These are phyloP conservation scores for Centella asiatica DNA, from an alignment of 129 eudicot species.

Conservation along the genomic window DNA sequence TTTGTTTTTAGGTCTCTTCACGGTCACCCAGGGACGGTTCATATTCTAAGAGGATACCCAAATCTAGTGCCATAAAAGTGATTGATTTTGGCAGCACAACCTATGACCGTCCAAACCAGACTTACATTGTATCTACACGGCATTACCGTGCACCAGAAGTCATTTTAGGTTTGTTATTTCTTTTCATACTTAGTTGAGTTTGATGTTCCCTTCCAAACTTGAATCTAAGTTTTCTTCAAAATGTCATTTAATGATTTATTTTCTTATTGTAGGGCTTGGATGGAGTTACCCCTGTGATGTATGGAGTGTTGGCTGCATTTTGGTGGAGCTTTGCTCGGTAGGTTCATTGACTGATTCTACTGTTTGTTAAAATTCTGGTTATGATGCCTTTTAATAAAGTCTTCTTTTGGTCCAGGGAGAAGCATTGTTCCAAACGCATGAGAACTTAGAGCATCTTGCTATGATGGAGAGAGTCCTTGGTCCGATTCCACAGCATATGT, in stretches of 20 bases:
- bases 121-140: conserved; percentile 36
- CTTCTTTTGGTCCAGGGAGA: conserved; percentile 23
- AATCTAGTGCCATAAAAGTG: conserved; percentile 36
- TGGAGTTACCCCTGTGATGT: conserved; percentile 44
- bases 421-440: conserved; percentile 46
- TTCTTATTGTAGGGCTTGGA: conserved; percentile 27
- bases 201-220: no score
- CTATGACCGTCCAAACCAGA: conserved; percentile 24
- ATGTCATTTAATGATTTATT: no score
- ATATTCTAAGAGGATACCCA: conserved; percentile 26
- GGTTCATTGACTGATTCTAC: not conserved
- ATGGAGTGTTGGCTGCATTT: conserved; percentile 40
- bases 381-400: no score
- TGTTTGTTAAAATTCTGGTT: no score
- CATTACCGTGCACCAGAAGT: conserved; percentile 48
- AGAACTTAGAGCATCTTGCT: conserved; percentile 44
- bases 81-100: conserved; percentile 49
- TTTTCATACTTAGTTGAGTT: not conserved
- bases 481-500: conserved; percentile 34
- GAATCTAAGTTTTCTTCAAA: no score
- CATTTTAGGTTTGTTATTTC: conserved; percentile 27
- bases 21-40: conserved; percentile 21
- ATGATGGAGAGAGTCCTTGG: conserved; percentile 54
- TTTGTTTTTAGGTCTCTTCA: conserved; percentile 9
- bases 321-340: conserved; percentile 41